Evolutionary conservation across 1,284 basidiomycete species (phyloP), one percentile per base, ranked within the genome.

Genomic region (Vanrija humicola): DNA sequence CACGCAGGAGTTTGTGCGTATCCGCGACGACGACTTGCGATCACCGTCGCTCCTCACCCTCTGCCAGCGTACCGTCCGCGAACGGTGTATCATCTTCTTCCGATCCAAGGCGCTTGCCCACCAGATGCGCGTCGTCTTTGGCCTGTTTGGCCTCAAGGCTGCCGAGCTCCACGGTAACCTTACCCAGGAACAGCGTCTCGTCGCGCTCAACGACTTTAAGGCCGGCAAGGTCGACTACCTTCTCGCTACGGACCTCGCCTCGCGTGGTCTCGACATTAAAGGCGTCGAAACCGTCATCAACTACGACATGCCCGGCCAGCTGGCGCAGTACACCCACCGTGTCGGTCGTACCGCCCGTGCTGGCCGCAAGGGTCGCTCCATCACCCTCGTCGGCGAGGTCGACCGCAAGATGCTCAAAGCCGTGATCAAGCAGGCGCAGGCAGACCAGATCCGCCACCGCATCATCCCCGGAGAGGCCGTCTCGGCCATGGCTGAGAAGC

Each of bases 251-350:
- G 95, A 98, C 75, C 81, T 98, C 19, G 95, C 95, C 23, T 90
- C 91, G 59, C 87, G 94, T 65, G 94, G 94, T 77, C 81, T 98
- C 29, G 94, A 98, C 78, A 97, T 98, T 79, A 95, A 94, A 68
- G 94, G 93, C 18, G 88, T 97, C n/a, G 89, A 96, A 70, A 94
- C 91, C 0, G 91, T 98, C 55, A 91, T 97, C 72, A 98, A 98
- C 76, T 97, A 93, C 72, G 94, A 98, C 75, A 96, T 98, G 94
- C 94, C 95, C 4, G 84, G 84, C 18, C 90, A 95, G 69, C 81
- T 97, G 42, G 86, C 91, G 12, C 91, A 94, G 68, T 98, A 98
- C 77, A 82, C 97, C 38, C 95, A 98, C 76, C 88, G 95, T 57
- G 94, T 98, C 23, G 95, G 95, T 65, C 84, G 95, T 75, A 98